These are phyloP conservation scores for Ananas comosus DNA, from an alignment of 176 grass and related monocot species.

Conservation along the genomic window DNA sequence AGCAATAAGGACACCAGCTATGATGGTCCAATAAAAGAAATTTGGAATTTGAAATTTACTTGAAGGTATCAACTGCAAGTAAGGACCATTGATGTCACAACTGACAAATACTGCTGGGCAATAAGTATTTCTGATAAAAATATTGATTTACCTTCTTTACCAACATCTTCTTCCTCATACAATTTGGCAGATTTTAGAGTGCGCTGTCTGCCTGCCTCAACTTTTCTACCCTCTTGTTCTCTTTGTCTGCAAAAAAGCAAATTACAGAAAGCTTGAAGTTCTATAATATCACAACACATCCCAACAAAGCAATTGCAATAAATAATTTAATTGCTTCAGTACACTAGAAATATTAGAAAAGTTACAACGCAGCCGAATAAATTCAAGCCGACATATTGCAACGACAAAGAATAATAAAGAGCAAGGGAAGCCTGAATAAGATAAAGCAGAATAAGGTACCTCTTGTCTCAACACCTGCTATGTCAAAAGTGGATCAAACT, in stretches of 20 bases:
- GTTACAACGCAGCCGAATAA: no score
- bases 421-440: no score
- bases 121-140: slow-evolving; percentile 4
- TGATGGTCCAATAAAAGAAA: no score
- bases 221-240: slow-evolving; percentile 29
- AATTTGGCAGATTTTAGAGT: slow-evolving; percentile 12
- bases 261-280: neutral
- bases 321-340: no score
- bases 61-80: neutral
- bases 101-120: neutral
- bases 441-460: no score
- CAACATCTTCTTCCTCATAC: slow-evolving; percentile 22
- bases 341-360: neutral
- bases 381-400: no score
- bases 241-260: slow-evolving; percentile 16
- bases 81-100: neutral
- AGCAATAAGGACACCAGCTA: no score
- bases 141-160: neutral
- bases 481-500: no score
- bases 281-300: slow-evolving; percentile 2
- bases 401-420: no score
- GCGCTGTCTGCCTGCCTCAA: slow-evolving; percentile 15
- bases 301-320: neutral
- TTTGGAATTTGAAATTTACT: no score
- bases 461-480: no score